These are phyloP conservation scores for Fusarium aywerte DNA, from an alignment of 2,329 filamentous ascomycete species.

Conservation along the genomic window DNA sequence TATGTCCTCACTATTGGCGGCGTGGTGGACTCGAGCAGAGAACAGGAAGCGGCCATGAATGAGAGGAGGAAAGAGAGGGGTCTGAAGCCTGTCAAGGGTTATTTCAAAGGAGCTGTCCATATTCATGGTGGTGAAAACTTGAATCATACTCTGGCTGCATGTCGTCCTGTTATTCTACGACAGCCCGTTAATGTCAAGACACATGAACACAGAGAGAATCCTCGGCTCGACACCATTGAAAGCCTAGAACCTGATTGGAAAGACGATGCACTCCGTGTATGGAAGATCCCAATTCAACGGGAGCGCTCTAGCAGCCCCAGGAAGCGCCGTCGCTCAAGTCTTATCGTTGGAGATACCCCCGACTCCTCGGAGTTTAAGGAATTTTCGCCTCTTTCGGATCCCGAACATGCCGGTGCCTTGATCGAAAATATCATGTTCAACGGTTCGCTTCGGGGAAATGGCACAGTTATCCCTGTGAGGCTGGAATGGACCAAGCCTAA, in stretches of 20 bases:
- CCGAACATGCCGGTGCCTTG: slow-evolving; percentile 47
- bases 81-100: slow-evolving; percentile 42
- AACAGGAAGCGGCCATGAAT: slow-evolving; percentile 55
- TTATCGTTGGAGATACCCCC: slow-evolving; percentile 19
- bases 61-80: slow-evolving; percentile 55
- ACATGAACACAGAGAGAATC: slow-evolving; percentile 70
- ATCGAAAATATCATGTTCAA: slow-evolving; percentile 54
- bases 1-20: slow-evolving; percentile 87
- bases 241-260: slow-evolving; percentile 71
- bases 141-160: slow-evolving; percentile 82
- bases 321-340: slow-evolving; percentile 49
- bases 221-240: slow-evolving; percentile 45
- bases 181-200: slow-evolving; percentile 80
- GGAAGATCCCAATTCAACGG: slow-evolving; percentile 73
- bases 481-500: slow-evolving; percentile 46
- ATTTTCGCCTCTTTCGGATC: slow-evolving; percentile 43
- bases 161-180: slow-evolving; percentile 85
- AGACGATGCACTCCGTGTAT: slow-evolving; percentile 83
- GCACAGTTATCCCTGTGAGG: slow-evolving; percentile 42
- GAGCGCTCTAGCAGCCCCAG: slow-evolving; percentile 50
- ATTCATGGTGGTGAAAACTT: slow-evolving; percentile 86
- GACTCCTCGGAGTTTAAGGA: slow-evolving; percentile 28
- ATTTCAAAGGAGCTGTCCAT: slow-evolving; percentile 57
- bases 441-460: slow-evolving; percentile 44
- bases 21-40: slow-evolving; percentile 60